phyloP scores from a whole-genome alignment of 169 alveolate species.

The Cryptosporidium baileyi region DNA sequence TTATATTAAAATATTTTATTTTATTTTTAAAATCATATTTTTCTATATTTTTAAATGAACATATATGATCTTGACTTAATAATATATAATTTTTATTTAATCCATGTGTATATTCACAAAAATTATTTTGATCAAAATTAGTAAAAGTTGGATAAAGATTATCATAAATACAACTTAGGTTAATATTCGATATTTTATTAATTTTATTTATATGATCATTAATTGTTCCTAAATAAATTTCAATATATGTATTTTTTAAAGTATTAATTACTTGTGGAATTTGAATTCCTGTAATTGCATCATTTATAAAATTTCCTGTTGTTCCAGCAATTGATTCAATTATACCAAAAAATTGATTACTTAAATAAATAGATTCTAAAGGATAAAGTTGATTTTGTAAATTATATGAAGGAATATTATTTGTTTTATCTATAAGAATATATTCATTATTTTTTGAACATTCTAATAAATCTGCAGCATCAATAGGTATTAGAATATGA shows the following conservation, averaged over 20 bases:
- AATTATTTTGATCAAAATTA: slow-evolving; percentile 1
- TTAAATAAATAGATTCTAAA: slow-evolving; percentile 10
- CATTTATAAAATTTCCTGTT: slow-evolving; percentile 39
- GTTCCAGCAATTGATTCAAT: slow-evolving; percentile 65
- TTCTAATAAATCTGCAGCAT: slow-evolving; percentile 63
- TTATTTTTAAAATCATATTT: not conserved
- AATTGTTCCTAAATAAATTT: slow-evolving; percentile 11
- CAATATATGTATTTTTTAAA: slow-evolving; percentile 13
- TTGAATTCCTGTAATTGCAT: slow-evolving; percentile 40
- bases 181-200: slow-evolving; percentile 6
- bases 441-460: slow-evolving; percentile 26
- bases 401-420: not conserved
- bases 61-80: slow-evolving; percentile 13
- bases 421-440: slow-evolving; percentile 22
- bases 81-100: not conserved
- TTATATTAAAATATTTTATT: slow-evolving; percentile 21
- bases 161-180: slow-evolving; percentile 16
- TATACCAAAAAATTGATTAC: slow-evolving; percentile 61
- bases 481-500: not conserved
- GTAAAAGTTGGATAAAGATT: slow-evolving; percentile 29
- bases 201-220: not conserved
- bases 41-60: not conserved
- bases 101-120: slow-evolving; percentile 43
- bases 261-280: not conserved
- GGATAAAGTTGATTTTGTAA: not conserved